phyloP scores from a whole-genome alignment of 805 yeast species.

The Yarrowia alimentaria region DNA sequence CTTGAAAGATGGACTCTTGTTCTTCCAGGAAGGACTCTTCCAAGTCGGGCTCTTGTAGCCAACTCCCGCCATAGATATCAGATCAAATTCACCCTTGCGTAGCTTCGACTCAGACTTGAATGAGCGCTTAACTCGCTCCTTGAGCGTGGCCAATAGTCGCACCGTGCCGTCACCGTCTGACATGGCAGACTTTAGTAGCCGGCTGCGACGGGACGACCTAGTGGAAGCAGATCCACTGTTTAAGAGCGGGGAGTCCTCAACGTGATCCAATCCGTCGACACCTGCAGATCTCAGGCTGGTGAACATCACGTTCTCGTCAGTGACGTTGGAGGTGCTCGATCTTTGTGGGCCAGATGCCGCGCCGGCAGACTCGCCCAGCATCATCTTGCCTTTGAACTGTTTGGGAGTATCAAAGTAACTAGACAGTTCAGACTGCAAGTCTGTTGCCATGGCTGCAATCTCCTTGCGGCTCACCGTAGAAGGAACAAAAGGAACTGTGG shows the following conservation, averaged over 20 bases:
- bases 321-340: neutral
- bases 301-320: constrained; percentile 3
- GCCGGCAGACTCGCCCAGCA: neutral
- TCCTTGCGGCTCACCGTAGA: constrained; percentile 9
- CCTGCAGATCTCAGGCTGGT: neutral
- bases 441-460: constrained; percentile 16
- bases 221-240: neutral
- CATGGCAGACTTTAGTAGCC: neutral
- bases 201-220: neutral
- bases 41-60: constrained; percentile 2
- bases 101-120: constrained; percentile 18
- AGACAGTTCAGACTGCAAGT: constrained; percentile 4
- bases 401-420: constrained; percentile 20
- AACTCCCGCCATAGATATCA: neutral
- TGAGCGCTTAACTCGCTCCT: constrained; percentile 7
- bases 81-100: constrained; percentile 7
- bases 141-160: neutral
- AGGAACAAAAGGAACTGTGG: neutral
- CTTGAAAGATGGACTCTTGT: constrained; percentile 4
- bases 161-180: constrained; percentile 7
- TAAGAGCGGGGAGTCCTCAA: neutral
- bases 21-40: constrained; percentile 17
- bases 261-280: neutral
- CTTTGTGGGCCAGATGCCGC: neutral
- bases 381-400: constrained; percentile 9